Base-by-base conservation (phyloP, 306 rosid species). In the Malus fusca region DNA sequence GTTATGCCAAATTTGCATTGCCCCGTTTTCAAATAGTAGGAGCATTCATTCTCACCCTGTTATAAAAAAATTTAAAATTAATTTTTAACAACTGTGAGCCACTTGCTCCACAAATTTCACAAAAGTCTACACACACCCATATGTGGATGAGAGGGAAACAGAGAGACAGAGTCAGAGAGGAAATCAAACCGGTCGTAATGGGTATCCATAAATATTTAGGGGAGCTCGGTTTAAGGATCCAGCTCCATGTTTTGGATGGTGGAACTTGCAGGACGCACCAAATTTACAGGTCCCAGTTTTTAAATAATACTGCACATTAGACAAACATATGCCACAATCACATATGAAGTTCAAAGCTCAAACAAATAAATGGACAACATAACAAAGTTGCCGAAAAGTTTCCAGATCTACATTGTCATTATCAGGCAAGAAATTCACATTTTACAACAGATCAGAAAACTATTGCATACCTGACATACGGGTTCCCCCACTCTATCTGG, bases 11-110 rank as follows among this genome's bases (percentile, higher is more conserved):
- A 93, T 85, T 93, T 93, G 95, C 96, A 93, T 68, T 86, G 98
- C 98, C 98, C 96, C 91, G 90, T 90, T 89, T 93, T 90, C 90
- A 93, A 93, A 93, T 90, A 93, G 83, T 93, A 93, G 95, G 98
- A 90, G 98, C 98, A 90, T 81, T 93, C 98, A 52, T 70, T 82
- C 94, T 93, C 98, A 53, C 95, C 94, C 96, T 93, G 87, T 84
- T 70, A 28, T 78, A 79, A 23, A 62, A 33, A 33, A 33, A 33
- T 0, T 0, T 33, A 31, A 4, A 31, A 30, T 30, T 31, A 26
- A 26, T 26, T 26, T 26, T 26, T 26, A 25, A 25, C 26, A 25
- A 25, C 1, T 21, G 72, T 21, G 30, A 48, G 58, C 78, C 66
- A 78, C 71, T 25, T 31, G 60, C 17, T 19, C 46, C 51, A 67